A percentile compares a stretch with the other conserved stretches of the same genome.
Evolutionary conservation across 2,329 filamentous ascomycete species (phyloP).

Genomic region (Endoconidiophora polonica): DNA sequence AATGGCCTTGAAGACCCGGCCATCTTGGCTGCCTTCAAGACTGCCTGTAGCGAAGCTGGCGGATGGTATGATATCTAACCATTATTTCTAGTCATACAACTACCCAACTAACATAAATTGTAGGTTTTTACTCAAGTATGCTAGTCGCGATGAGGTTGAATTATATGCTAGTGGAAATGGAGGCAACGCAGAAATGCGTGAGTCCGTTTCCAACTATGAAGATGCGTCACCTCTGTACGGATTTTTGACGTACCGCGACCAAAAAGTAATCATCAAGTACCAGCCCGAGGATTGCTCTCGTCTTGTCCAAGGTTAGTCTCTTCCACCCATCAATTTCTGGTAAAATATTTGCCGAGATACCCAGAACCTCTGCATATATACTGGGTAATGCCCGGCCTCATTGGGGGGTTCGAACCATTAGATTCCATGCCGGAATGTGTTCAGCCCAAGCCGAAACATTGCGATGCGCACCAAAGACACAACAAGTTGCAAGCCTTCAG

Average conservation of each 20-base stretch:
- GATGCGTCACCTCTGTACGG: constrained; percentile 84
- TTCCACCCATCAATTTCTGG: no score
- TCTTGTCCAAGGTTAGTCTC: constrained; percentile 65
- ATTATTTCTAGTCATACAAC: neutral
- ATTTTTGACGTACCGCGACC: constrained; percentile 72
- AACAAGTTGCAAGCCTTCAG: no score
- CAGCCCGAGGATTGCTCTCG: constrained; percentile 81
- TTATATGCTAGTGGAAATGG: constrained; percentile 61
- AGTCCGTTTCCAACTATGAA: constrained; percentile 59
- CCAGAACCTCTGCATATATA: neutral
- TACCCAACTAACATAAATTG: constrained; percentile 9
- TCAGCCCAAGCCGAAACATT: neutral
- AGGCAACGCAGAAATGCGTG: constrained; percentile 70
- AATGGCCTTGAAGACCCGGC: constrained; percentile 77
- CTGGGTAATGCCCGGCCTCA: neutral
- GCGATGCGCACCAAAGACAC: no score
- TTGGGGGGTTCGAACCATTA: neutral
- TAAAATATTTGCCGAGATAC: neutral
- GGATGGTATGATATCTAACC: constrained; percentile 60
- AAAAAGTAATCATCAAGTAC: constrained; percentile 85
- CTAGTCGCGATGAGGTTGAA: constrained; percentile 72
- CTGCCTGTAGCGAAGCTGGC: constrained; percentile 64
- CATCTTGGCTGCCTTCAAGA: constrained; percentile 72
- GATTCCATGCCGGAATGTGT: neutral
- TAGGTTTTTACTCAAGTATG: constrained; percentile 92